Percentiles rank a stretch among this genome's conserved stretches.
These are phyloP conservation scores for Hypoxylon trugodes DNA, from an alignment of 495 filamentous ascomycete genomes.

Conservation along the genomic window DNA sequence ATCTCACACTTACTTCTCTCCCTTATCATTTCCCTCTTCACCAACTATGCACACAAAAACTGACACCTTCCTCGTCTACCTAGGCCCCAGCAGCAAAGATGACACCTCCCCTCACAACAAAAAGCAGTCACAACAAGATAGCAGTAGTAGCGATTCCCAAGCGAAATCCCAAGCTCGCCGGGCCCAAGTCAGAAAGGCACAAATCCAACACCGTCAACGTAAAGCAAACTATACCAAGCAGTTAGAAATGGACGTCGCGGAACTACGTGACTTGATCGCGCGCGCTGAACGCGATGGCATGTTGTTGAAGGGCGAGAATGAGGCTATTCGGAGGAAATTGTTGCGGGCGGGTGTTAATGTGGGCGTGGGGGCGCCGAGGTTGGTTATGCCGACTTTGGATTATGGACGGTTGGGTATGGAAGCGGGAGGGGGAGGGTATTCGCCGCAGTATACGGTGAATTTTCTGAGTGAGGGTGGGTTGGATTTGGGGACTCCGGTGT, in stretches of 20 bases:
- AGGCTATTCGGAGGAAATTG: slow-evolving; percentile 30
- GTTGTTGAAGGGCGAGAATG: slow-evolving; percentile 50
- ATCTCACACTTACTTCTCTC: no score
- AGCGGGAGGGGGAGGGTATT: no score
- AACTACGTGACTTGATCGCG: slow-evolving; percentile 55
- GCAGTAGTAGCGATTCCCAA: slow-evolving; percentile 11
- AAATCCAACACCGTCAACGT: slow-evolving; percentile 61
- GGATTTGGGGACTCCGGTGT: slow-evolving; percentile 43
- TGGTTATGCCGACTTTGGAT: no score
- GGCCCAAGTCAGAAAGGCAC: slow-evolving; percentile 59
- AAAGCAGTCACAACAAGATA: neutral
- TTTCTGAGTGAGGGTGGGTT: slow-evolving; percentile 44
- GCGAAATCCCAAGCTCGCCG: slow-evolving; percentile 53
- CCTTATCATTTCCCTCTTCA: no score
- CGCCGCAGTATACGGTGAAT: slow-evolving; percentile 42
- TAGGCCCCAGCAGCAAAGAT: slow-evolving; percentile 24
- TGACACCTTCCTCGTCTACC: slow-evolving; percentile 16
- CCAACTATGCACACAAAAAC: slow-evolving; percentile 2
- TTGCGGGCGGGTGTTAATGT: neutral
- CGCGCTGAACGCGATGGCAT: slow-evolving; percentile 40
- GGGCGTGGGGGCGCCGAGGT: no score
- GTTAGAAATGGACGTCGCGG: slow-evolving; percentile 57
- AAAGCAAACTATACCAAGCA: slow-evolving; percentile 61
- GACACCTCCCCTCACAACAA: neutral
- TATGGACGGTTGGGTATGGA: no score